Evolutionary conservation across 176 grass and related monocot genomes (phyloP).

Genomic region (Areca catechu): DNA sequence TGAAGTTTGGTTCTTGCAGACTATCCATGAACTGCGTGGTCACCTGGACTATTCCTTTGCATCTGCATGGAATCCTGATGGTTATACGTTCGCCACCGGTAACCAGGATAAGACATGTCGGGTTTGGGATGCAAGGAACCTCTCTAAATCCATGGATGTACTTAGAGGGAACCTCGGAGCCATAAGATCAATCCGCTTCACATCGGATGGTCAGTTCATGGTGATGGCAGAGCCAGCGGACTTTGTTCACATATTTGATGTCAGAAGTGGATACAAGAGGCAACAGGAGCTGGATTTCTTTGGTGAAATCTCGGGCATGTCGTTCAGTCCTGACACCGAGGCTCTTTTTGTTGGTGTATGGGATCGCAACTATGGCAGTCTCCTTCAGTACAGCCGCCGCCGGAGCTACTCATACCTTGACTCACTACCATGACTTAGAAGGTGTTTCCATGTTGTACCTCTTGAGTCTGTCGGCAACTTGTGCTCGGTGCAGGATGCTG

Average conservation of each 20-base stretch:
- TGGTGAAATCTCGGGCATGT: slow-evolving; percentile 62
- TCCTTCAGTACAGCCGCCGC: slow-evolving; percentile 48
- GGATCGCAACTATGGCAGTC: slow-evolving; percentile 51
- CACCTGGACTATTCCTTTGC: slow-evolving; percentile 83
- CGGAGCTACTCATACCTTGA: slow-evolving; percentile 55
- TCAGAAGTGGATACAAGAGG: slow-evolving; percentile 39
- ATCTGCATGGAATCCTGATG: slow-evolving; percentile 78
- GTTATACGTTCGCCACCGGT: slow-evolving; percentile 55
- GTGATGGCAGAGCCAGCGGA: slow-evolving; percentile 66
- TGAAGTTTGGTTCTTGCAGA: slow-evolving; percentile 21
- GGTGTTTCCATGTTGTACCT: too few relatives aligned
- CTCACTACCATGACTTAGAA: slow-evolving; percentile 30
- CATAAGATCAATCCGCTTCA: slow-evolving; percentile 63
- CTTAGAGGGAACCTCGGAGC: slow-evolving; percentile 68
- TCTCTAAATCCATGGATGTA: slow-evolving; percentile 56
- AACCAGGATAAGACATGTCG: slow-evolving; percentile 91
- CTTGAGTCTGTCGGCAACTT: too few relatives aligned
- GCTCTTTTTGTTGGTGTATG: slow-evolving; percentile 60
- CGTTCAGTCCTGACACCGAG: slow-evolving; percentile 72
- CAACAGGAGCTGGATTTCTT: slow-evolving; percentile 79
- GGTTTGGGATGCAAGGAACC: slow-evolving; percentile 78
- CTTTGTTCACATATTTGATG: slow-evolving; percentile 66
- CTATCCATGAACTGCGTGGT: slow-evolving; percentile 40
- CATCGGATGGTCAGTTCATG: slow-evolving; percentile 62
- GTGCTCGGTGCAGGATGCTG: not conserved